Base-by-base conservation (phyloP, 441 rosid species). In the Gossypium trilobum region DNA sequence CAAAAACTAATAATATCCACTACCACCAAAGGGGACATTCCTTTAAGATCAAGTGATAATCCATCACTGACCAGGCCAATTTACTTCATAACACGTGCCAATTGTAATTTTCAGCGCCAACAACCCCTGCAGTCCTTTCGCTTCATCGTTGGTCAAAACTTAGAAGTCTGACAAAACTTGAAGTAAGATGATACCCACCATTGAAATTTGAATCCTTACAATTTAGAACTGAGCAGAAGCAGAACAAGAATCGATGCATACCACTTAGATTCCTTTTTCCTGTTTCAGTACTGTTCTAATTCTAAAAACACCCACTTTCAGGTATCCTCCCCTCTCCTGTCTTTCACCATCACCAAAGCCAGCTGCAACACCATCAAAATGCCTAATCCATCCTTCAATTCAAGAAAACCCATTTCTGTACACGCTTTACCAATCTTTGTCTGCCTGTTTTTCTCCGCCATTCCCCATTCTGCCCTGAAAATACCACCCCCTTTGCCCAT, bases 401-500 rank as follows among this genome's bases (percentile, higher is more conserved):
- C 33, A 42, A 16, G 23, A 36, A 56, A 55, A 23, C 60, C 78
- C 78, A 74, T 52, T 48, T 75, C 74, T 0, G 2, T 23, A 6
- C n/a, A 51, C 27, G 0, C 19, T 68, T 65, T 44, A 19, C 23
- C 10, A 39, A 58, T 54, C 50, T 50, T 82, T 50, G 36, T 79
- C 58, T 22, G 79, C 59, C 62, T 75, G n/a, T 55, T 64, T 25
- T 9, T 82, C 58, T 31, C 65, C 0, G 4, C 73, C 20, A 27
- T 67, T 74, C 83, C 85, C 72, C 64, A 3, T 4, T 79, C 81
- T 5, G 72, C 83, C 1, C 76, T 71, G 33, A 33, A 27, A 14
- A 83, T 57, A 73, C 88, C 96, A 39, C 80, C 92, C 2, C 98
- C 97, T 60, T 89, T 89, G 73, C 98, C 98, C 16, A 78, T 93